A percentile compares a stretch with the other conserved stretches of the same genome.
Conservation (phyloP, 768 basidiomycete species). For the Termitomyces sp. region DNA sequence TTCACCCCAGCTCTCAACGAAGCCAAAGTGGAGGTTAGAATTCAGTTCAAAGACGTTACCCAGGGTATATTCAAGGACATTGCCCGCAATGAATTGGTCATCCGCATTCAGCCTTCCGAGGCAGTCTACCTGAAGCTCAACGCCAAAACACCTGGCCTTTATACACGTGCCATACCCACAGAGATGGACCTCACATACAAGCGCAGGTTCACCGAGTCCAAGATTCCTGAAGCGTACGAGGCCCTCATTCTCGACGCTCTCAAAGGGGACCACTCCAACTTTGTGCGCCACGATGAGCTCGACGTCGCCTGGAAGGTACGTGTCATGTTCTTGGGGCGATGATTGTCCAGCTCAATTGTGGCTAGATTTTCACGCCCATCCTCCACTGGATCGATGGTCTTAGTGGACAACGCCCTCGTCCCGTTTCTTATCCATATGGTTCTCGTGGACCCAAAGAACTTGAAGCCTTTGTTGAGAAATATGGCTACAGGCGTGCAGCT, state of each 20-base stretch:
- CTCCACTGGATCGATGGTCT: slow-evolving; percentile 93
- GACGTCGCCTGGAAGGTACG: slow-evolving; percentile 96
- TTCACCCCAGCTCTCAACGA: slow-evolving; percentile 78
- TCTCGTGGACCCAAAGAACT: slow-evolving; percentile 90
- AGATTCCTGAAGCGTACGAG: slow-evolving; percentile 97
- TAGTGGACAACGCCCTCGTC: slow-evolving; percentile 60
- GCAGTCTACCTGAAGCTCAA: slow-evolving; percentile 97
- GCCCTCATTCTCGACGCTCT: slow-evolving; percentile 92
- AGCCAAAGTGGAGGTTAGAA: slow-evolving; percentile 96
- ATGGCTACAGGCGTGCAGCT: slow-evolving; percentile 68
- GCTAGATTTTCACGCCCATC: slow-evolving; percentile 88
- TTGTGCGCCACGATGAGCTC: slow-evolving; percentile 95
- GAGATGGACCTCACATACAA: slow-evolving; percentile 99
- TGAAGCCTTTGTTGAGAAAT: slow-evolving; percentile 66
- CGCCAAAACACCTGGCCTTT: slow-evolving; percentile 87
- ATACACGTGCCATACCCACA: slow-evolving; percentile 85
- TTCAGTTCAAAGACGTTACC: slow-evolving; percentile 98
- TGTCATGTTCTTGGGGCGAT: slow-evolving; percentile 4
- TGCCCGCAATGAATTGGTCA: slow-evolving; percentile 93
- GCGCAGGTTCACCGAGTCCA: slow-evolving; percentile 82
- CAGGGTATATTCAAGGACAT: slow-evolving; percentile 97
- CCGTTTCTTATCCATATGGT: slow-evolving; percentile 83
- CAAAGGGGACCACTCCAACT: slow-evolving; percentile 98
- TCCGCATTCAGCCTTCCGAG: slow-evolving; percentile 95
- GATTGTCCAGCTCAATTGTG: neutral